A percentile compares a stretch with the other conserved stretches of the same genome.
Conservation (phyloP, 805 yeast genomes). For the Wickerhamomyces strasburgensis region DNA sequence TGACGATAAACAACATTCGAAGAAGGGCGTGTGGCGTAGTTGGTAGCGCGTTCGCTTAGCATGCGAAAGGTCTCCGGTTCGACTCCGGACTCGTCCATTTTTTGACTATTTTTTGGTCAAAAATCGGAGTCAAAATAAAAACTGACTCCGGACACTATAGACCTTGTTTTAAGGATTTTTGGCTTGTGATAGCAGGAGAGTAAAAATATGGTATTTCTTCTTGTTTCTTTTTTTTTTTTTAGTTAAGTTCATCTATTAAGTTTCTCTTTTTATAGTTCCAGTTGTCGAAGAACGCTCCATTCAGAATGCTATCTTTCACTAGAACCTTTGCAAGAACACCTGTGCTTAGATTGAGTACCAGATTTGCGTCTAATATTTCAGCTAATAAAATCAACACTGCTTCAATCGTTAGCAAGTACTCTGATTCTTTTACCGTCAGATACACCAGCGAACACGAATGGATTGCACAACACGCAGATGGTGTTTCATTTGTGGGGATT, state of each 20-base stretch:
- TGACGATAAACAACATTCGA: too few relatives aligned
- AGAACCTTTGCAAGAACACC: constrained; percentile 15
- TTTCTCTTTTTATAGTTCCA: too few relatives aligned
- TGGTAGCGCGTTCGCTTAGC: constrained; percentile 81
- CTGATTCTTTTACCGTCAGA: constrained; percentile 36
- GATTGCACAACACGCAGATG: constrained; percentile 82
- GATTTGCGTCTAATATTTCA: constrained; percentile 19
- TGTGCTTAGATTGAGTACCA: constrained; percentile 20
- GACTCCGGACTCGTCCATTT: constrained; percentile 70
- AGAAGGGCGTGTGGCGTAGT: constrained; percentile 76
- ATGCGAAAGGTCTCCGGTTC: constrained; percentile 78
- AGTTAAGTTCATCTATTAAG: too few relatives aligned
- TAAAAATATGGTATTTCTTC: too few relatives aligned
- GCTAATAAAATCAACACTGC: constrained; percentile 18
- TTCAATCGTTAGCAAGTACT: constrained; percentile 22
- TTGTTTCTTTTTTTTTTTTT: too few relatives aligned
- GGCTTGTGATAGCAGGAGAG: too few relatives aligned
- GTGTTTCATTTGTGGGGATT: constrained; percentile 84
- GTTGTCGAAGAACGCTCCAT: too few relatives aligned
- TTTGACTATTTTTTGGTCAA: constrained; percentile 30
- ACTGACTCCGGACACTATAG: too few relatives aligned
- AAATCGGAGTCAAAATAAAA: too few relatives aligned
- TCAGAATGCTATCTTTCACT: constrained; percentile 14
- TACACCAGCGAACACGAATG: constrained; percentile 94
- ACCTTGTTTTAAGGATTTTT: too few relatives aligned